Base-by-base conservation (phyloP, 139 green algal species). In the Chloropicon primus region DNA sequence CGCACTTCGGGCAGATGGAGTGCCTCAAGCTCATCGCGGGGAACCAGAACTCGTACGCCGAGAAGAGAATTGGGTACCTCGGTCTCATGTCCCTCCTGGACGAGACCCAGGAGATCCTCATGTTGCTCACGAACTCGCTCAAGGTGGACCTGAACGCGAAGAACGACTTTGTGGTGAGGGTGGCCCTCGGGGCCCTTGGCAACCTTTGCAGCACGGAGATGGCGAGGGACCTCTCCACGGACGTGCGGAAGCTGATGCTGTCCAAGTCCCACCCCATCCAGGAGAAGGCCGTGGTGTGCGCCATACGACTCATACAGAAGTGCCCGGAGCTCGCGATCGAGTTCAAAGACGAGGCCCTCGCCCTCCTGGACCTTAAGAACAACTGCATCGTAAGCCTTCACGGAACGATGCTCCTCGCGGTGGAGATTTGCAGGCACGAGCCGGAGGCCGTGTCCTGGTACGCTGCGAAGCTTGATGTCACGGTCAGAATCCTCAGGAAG, bases 1-100 rank as follows among this genome's bases (percentile, higher is more conserved):
- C 95, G 2, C 96, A 99, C 83, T 99, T 98, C 81, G 96, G 96
- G 0, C 96, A 99, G 88, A 99, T 99, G 94, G 96, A 99, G 86
- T 98, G 93, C 17, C 85, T 99, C 21, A 98, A 97, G 85, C 88
- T 99, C 0, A 96, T 97, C 28, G 92, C 94, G 71, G 86, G 83
- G 25, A 80, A 62, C 41, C 5, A 62, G 10, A 62, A 62, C 41
- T 62, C 41, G 41, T 62, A 62, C 41, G 41, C 41, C 41, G 41
- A 62, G 41, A 62, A 62, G 90, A 79, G 95, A 0, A 94, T 99
- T 27, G 95, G 96, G 21, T 99, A 99, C 86, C 87, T 99, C 72
- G 96, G 91, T 1, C 84, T 99, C 21, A 98, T 97, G 92, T 82
- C 98, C 29, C 83, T 99, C 80, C 87, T 99, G 54, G 96, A 99